Evolutionary conservation across 1,284 basidiomycete genomes (phyloP), one percentile per base, ranked within the genome.

Genomic region (Austroboletus niveus): DNA sequence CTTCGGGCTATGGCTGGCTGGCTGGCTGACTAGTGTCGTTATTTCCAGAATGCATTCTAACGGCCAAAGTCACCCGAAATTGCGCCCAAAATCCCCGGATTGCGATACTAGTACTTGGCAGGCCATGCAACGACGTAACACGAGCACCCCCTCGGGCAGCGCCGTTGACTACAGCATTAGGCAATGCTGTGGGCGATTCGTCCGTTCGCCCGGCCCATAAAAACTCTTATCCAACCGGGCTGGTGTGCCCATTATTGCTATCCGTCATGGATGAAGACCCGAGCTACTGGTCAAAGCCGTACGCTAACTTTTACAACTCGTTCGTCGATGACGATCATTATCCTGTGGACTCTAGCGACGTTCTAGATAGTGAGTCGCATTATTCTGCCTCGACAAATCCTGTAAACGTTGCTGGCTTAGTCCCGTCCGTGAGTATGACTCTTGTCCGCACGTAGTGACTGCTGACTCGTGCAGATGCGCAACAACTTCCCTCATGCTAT

Each of bases 11-110:
- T 24, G 22, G 5, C 22, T 24, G 22, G 3, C 22, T 24, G 22
- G 22, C 22, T 61, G 64, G 63, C 61, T 65, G 49, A 6, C 14
- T 3, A 6, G 10, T 34, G 32, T 34, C 32, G 8, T 65, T 27
- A 24, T 59, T 62, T 66, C 65, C 45, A 60, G 63, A 64, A 68
- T 3, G 22, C 6, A 39, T 47, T 53, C 51, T 32, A 59, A 60
- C 60, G 20, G 36, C 36, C 36, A 14, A 3, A 11, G 4, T 10
- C 8, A 32, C 9, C 32, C 32, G 32, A 34, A 14, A 34, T 34
- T 34, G 22, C 4, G 3, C 32, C 6, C 32, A 34, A 6, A 64
- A 24, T 51, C 63, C 68, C 60, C 17, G 41, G 50, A 44, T 48
- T 49, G 30, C 38, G 39, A 46, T 66, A 62, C 44, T 64, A 47